A percentile compares a stretch with the other conserved stretches of the same genome.
phyloP scores from a whole-genome alignment of 352 stramenopile genomes.

The Pythium myriotylum region DNA sequence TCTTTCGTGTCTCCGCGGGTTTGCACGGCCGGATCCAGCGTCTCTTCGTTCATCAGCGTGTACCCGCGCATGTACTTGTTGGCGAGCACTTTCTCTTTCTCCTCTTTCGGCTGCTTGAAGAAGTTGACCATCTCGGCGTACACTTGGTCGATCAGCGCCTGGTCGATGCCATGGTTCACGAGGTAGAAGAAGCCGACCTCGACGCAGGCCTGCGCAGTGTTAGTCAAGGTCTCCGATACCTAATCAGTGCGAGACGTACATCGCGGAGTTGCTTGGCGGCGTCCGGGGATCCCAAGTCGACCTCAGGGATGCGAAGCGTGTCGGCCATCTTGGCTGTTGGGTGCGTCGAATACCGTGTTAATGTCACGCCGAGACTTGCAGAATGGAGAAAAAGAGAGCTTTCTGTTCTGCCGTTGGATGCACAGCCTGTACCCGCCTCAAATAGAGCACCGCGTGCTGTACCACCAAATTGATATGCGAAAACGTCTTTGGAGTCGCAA shows the following conservation, averaged over 20 bases:
- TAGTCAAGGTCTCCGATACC: neutral
- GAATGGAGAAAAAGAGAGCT: neutral
- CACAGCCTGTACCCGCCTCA: neutral
- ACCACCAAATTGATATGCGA: neutral
- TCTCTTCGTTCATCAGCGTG: conserved; percentile 75
- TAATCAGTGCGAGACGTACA: neutral
- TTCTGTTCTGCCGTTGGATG: neutral
- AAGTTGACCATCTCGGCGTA: conserved; percentile 68
- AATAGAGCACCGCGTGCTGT: neutral
- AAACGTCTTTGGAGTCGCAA: too few relatives aligned
- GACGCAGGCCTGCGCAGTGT: conserved; percentile 37
- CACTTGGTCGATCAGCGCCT: conserved; percentile 39
- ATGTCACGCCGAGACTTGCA: too few relatives aligned
- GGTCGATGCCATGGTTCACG: conserved; percentile 47
- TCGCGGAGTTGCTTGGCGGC: conserved; percentile 48
- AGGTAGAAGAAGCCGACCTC: conserved; percentile 79
- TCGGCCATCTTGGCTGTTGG: conserved; percentile 4
- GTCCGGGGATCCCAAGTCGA: conserved; percentile 48
- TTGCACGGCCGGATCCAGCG: conserved; percentile 59
- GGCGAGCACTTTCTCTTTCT: conserved; percentile 64
- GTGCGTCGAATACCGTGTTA: neutral
- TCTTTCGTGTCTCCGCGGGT: conserved; percentile 73
- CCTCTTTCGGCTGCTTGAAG: conserved; percentile 48
- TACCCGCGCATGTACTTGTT: conserved; percentile 78
- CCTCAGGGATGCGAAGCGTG: conserved; percentile 43